A percentile compares a stretch with the other conserved stretches of the same genome.
phyloP scores from a whole-genome alignment of 2,329 filamentous ascomycete genomes.

The Fusarium citri region DNA sequence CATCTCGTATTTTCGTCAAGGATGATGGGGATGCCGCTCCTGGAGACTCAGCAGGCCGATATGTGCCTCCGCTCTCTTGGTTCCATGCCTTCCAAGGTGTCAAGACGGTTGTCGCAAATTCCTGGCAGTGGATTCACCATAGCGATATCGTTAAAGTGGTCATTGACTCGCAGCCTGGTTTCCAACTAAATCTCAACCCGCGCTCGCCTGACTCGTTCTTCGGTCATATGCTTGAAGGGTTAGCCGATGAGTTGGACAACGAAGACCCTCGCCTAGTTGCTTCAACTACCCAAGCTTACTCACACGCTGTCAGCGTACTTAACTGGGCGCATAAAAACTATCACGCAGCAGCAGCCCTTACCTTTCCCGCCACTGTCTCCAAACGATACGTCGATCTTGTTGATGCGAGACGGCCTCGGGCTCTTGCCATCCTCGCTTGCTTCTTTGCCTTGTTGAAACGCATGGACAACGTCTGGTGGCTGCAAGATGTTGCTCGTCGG shows the following conservation, averaged over 20 bases:
- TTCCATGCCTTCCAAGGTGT: constrained; percentile 76
- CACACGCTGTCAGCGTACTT: constrained; percentile 72
- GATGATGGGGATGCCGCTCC: constrained; percentile 59
- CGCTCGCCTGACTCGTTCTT: constrained; percentile 67
- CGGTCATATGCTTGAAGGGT: constrained; percentile 66
- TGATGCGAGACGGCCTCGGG: constrained; percentile 68
- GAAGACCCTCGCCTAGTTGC: constrained; percentile 49
- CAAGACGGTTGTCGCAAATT: constrained; percentile 72
- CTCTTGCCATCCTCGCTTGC: constrained; percentile 72
- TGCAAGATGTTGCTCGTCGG: constrained; percentile 72
- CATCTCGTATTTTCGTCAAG: constrained; percentile 71
- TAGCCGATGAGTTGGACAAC: constrained; percentile 65
- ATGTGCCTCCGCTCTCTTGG: constrained; percentile 71
- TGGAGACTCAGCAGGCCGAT: constrained; percentile 57
- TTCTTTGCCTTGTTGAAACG: constrained; percentile 75
- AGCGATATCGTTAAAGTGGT: constrained; percentile 69
- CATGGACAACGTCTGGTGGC: constrained; percentile 75
- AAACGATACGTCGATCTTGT: constrained; percentile 71
- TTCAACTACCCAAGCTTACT: constrained; percentile 64
- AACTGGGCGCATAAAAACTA: constrained; percentile 74
- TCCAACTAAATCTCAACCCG: constrained; percentile 69
- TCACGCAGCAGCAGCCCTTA: constrained; percentile 67
- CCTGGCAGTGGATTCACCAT: constrained; percentile 72
- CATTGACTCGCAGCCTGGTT: constrained; percentile 71
- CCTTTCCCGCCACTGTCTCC: constrained; percentile 73